Evolutionary conservation across 1,284 basidiomycete species (phyloP).

Genomic region (Mycena sp.): DNA sequence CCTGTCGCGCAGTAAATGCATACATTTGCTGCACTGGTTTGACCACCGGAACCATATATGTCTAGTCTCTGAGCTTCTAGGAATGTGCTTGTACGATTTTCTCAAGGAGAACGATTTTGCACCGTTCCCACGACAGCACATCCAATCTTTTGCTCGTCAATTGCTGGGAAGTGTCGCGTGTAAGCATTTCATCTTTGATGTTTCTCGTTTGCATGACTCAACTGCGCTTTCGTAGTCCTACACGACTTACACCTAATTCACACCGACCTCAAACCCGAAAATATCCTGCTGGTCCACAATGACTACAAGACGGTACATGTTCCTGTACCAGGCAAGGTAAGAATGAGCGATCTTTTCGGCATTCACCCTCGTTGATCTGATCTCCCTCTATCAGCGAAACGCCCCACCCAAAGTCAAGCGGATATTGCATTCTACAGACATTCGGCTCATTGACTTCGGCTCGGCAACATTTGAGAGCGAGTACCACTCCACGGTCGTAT

Average conservation of each 20-base stretch:
- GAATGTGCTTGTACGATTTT: slow-evolving; percentile 99
- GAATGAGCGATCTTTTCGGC: slow-evolving; percentile 22
- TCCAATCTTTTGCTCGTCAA: slow-evolving; percentile 95
- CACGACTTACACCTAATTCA: slow-evolving; percentile 94
- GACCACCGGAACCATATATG: slow-evolving; percentile 99
- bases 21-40: slow-evolving; percentile 95
- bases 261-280: slow-evolving; percentile 99
- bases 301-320: slow-evolving; percentile 72
- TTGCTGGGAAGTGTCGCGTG: slow-evolving; percentile 94
- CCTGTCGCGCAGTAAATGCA: slow-evolving; percentile 84
- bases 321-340: slow-evolving; percentile 67
- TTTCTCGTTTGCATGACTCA: slow-evolving; percentile 26
- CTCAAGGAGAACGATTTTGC: slow-evolving; percentile 98
- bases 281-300: slow-evolving; percentile 94
- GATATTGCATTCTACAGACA: slow-evolving; percentile 89
- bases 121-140: slow-evolving; percentile 95
- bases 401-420: slow-evolving; percentile 70
- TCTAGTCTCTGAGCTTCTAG: slow-evolving; percentile 95
- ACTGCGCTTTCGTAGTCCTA: slow-evolving; percentile 67
- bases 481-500: slow-evolving; percentile 98
- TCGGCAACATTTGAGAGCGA: slow-evolving; percentile 98
- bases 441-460: slow-evolving; percentile 98
- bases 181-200: slow-evolving; percentile 54
- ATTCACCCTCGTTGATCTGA: slow-evolving; percentile 1
- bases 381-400: slow-evolving; percentile 59